Base-by-base conservation (phyloP, 1,284 basidiomycete species). In the Ceratobasidium sp. region DNA sequence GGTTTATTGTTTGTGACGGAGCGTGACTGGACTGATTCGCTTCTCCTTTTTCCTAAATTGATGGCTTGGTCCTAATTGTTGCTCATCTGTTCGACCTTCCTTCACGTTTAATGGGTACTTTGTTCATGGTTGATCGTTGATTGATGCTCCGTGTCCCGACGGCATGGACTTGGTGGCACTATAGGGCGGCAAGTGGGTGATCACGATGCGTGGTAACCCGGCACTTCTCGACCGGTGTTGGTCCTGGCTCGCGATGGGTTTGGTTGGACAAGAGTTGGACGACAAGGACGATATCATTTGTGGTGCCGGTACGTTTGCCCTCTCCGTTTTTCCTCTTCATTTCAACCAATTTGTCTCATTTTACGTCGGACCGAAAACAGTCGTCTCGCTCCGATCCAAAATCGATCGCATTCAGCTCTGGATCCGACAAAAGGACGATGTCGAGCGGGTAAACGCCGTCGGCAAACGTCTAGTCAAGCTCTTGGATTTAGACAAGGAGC, bases 321-420 rank as follows among this genome's bases (percentile, higher is more conserved):
- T 18, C n/a, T 21, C n/a, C 21, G 21, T 28, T 64, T 43, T 21
- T 46, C 39, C 18, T 46, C 21, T 16, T 57, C 39, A 1, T 60
- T 18, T 32, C 26, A 9, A 52, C 39, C 5, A 39, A 39, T n/a
- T n/a, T n/a, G 12, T 64, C 45, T 14, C 48, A 28, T 12, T 53
- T 53, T 9, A 30, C 23, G 12, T 14, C 28, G 12, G 21, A 6
- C 3, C 78, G 14, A 21, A 21, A 6, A 1, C 78, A 0, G 96
- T 98, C 23, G 94, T 96, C 65, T 93, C 92, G 76, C 82, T 94
- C 77, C 86, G 93, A 76, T 90, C 89, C 74, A 94, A 94, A 80
- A 90, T 95, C 57, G 93, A 97, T 80, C 84, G 96, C 57, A 93
- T 97, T 73, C 93, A 97, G 80, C 81, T 92, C 30, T 98, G 96